These are phyloP conservation scores for Vitis rupestris DNA, from an alignment of 164 flowering plant species.

Conservation along the genomic window DNA sequence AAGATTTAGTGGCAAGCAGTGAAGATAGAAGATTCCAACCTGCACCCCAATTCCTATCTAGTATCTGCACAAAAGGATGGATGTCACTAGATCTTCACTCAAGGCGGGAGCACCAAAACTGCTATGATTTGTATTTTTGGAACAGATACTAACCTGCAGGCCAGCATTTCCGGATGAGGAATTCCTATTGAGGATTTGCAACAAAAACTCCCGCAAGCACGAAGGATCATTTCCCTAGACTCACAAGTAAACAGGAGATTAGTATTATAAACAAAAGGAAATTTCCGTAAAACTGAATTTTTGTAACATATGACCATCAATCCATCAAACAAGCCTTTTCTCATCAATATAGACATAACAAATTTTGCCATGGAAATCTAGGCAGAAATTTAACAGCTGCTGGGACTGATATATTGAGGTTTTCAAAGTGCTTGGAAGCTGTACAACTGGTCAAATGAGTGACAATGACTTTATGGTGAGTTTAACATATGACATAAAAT, in stretches of 20 bases:
- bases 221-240: conserved; percentile 92
- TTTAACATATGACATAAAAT: too few relatives aligned
- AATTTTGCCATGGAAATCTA: too few relatives aligned
- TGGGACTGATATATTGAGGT: too few relatives aligned
- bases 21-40: conserved; percentile 93
- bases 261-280: neutral
- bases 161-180: conserved; percentile 77
- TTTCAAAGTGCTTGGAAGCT: too few relatives aligned
- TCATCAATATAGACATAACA: too few relatives aligned
- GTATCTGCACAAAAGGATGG: conserved; percentile 57
- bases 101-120: conserved; percentile 10
- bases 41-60: conserved; percentile 96
- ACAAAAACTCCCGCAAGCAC: conserved; percentile 85
- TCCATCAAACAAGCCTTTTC: too few relatives aligned
- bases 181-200: conserved; percentile 51
- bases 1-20: conserved; percentile 78
- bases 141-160: conserved; percentile 59
- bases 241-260: conserved; percentile 9
- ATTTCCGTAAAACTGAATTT: neutral
- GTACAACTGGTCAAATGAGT: too few relatives aligned
- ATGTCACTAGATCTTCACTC: conserved; percentile 2
- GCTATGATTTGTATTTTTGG: neutral
- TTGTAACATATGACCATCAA: too few relatives aligned
- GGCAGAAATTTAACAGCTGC: too few relatives aligned
- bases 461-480: too few relatives aligned